Base-by-base conservation (phyloP, 2,329 filamentous ascomycete species). In the Chrysosporium keratinophilum region DNA sequence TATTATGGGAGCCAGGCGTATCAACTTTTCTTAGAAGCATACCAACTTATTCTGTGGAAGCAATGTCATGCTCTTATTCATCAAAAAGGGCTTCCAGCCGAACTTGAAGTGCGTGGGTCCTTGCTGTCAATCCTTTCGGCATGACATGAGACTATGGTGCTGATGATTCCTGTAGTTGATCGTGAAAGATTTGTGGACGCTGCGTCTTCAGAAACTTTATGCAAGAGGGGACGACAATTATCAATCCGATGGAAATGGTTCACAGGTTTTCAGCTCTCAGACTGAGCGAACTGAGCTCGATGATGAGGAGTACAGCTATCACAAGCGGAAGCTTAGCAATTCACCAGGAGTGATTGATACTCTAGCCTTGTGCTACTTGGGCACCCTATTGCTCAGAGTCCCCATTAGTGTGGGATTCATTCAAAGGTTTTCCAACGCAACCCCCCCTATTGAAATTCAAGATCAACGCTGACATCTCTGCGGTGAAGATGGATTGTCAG, bases 1-100 rank as follows among this genome's bases (percentile, higher is more conserved):
- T 75, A 76, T 61, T 73, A 67, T 5, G 90, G 90, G 41, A 74
- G 79, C 45, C 77, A 81, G 51, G 91, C 85, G 12, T 81, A 83
- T 59, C 81, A 85, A 58, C 78, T 96, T 20, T 96, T 87, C 66
- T 75, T 97, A 35, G 85, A 95, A 65, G 85, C 82, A 58, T 79
- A 94, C 56, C 91, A 97, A 69, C 74, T 95, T 33, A 78, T 97
- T 46, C 73, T 98, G 28, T 82, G 89, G 66, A 87, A 85, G 64
- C 91, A 97, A 72, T 72, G 88, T 14, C 71, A 80, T 63, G 90
- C 84, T 76, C 74, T 97, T 31, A 74, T 95, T 12, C 72, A 79
- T 19, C 73, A 76, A 5, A 82, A 83, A 65, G 78, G 79, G 0
- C 77, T 93, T 46, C 83, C 84, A 1, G 68, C 74, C 3, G 85